These are phyloP conservation scores for Coniferiporia sulphurascens DNA, from an alignment of 1,284 basidiomycete species.

Conservation along the genomic window DNA sequence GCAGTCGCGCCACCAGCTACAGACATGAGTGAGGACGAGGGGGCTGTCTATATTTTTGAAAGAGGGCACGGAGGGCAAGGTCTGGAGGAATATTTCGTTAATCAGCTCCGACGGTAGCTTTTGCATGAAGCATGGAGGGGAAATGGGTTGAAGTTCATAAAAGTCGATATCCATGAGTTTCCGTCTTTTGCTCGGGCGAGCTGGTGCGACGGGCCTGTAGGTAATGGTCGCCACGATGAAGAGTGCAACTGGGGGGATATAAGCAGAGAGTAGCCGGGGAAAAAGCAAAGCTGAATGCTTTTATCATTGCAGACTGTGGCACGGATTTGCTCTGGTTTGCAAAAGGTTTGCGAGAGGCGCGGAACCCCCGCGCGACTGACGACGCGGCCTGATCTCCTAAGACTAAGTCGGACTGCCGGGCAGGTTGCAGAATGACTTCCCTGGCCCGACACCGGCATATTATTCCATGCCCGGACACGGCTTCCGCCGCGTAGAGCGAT, in stretches of 20 bases:
- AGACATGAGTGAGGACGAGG: conserved; percentile 16
- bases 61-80: conserved; percentile 15
- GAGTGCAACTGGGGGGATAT: not conserved
- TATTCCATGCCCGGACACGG: conserved; percentile 65
- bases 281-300: not conserved
- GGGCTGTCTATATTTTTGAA: conserved; percentile 14
- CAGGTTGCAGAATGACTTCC: conserved; percentile 87
- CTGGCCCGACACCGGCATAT: conserved; percentile 76
- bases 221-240: conserved; percentile 12
- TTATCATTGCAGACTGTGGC: not conserved
- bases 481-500: conserved; percentile 59
- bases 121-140: conserved; percentile 9
- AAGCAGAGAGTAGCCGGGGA: not conserved
- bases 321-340: not conserved
- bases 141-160: not conserved
- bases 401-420: conserved; percentile 83
- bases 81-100: conserved; percentile 14
- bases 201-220: not conserved
- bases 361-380: conserved; percentile 73
- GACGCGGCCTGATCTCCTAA: conserved; percentile 77
- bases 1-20: conserved; percentile 17
- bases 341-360: conserved; percentile 75
- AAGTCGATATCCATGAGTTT: conserved; percentile 17
- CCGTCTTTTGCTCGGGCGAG: conserved; percentile 8
- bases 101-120: conserved; percentile 16